Base-by-base conservation (phyloP, 768 basidiomycete species). In the Infundibulicybe gibba region DNA sequence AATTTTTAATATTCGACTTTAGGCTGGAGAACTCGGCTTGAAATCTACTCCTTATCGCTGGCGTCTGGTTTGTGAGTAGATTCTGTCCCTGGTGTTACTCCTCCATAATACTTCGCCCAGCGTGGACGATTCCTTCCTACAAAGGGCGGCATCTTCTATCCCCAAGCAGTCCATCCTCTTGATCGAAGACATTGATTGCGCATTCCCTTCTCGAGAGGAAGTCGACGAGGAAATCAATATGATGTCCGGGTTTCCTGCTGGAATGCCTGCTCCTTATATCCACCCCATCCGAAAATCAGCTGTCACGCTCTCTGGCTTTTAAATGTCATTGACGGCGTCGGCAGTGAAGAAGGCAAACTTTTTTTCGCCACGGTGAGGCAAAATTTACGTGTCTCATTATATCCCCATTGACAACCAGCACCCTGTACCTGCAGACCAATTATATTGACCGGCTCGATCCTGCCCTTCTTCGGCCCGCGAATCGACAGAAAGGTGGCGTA, bases 21-120 rank as follows among this genome's bases (percentile, higher is more conserved):
- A 71, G 69, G 74, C 75, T 5, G 75, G 76, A 5, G 88, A 89
- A 60, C 70, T 94, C 9, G 80, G 82, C 4, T 95, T n/a, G 90
- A 94, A 62, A 91, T 95, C 45, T 94, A 90, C 56, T 67, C 76
- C 1, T 55, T 83, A 12, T 79, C 79, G 0, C 62, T 82, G 0
- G 69, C 77, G 1, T 70, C 77, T 14, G 59, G 63, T 37, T 70
- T 69, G 77, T 80, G 56, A 32, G 72, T 62, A 6, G 32, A 19
- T 40, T 37, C 30, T 34, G n/a, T 34, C 17, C 19, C 10, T 45
- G 2, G 9, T 25, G 6, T 17, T 40, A 21, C 1, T n/a, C 17
- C 12, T 25, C 21, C 37, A 32, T 10, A 16, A 30, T 46, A 16
- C 37, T 4, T 19, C 2, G 19, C 9, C 56, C 48, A 77, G 76